Conservation (phyloP, 768 basidiomycete genomes). For the Mycena polygramma region DNA sequence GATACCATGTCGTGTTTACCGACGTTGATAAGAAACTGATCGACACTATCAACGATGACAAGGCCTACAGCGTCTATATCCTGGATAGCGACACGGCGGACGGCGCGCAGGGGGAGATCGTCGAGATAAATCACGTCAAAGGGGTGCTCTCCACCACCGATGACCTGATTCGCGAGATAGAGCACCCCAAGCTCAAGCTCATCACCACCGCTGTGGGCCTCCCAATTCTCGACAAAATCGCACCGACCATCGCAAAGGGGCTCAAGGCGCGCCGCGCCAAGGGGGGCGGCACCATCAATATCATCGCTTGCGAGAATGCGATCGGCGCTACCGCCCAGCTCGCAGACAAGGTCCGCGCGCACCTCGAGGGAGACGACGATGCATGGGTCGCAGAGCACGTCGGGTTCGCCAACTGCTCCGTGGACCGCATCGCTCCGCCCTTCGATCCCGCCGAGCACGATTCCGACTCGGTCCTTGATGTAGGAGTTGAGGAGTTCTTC, state of each 20-base stretch:
- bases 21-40: slow-evolving; percentile 51
- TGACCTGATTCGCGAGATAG: slow-evolving; percentile 33
- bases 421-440: slow-evolving; percentile 53
- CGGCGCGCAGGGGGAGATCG: slow-evolving; percentile 17
- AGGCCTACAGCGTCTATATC: slow-evolving; percentile 49
- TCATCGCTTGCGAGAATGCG: slow-evolving; percentile 59
- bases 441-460: slow-evolving; percentile 31
- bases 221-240: slow-evolving; percentile 50
- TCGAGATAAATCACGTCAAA: slow-evolving; percentile 29
- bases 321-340: slow-evolving; percentile 50
- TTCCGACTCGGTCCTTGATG: slow-evolving; percentile 47
- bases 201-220: slow-evolving; percentile 55
- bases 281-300: slow-evolving; percentile 43
- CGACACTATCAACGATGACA: slow-evolving; percentile 46
- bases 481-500: slow-evolving; percentile 56
- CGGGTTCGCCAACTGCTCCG: slow-evolving; percentile 57
- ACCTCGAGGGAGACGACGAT: slow-evolving; percentile 45
- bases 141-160: slow-evolving; percentile 36
- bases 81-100: slow-evolving; percentile 36
- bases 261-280: slow-evolving; percentile 44
- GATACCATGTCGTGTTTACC: slow-evolving; percentile 54
- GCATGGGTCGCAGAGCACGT: slow-evolving; percentile 46
- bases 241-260: slow-evolving; percentile 49
- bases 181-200: slow-evolving; percentile 40
- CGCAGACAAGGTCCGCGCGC: slow-evolving; percentile 43